A percentile compares a stretch with the other conserved stretches of the same genome.
Conservation (phyloP, 768 basidiomycete species). For the Neoboletus brunneissimus region DNA sequence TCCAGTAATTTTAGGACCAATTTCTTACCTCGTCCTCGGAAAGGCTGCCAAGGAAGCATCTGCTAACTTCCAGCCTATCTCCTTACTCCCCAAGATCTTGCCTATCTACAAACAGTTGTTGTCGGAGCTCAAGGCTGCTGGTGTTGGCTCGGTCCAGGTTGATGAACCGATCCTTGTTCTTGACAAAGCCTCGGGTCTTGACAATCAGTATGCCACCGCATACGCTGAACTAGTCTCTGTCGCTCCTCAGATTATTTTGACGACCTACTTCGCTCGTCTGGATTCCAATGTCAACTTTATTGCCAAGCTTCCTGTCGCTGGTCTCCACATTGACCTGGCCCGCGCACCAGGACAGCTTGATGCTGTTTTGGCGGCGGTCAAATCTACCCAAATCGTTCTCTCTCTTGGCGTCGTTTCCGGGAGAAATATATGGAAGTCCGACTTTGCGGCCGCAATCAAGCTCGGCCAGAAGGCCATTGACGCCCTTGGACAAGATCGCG, state of each 20-base stretch:
- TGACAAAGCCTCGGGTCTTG: constrained; percentile 73
- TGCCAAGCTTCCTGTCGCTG: constrained; percentile 88
- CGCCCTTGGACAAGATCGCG: constrained; percentile 79
- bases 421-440: constrained; percentile 99
- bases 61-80: constrained; percentile 85
- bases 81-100: constrained; percentile 83
- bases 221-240: constrained; percentile 80
- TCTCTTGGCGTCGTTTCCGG: constrained; percentile 97
- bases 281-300: constrained; percentile 87
- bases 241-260: constrained; percentile 88
- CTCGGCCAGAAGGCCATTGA: constrained; percentile 81
- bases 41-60: constrained; percentile 86
- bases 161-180: constrained; percentile 97
- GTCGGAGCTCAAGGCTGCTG: constrained; percentile 85
- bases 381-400: constrained; percentile 73
- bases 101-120: constrained; percentile 91
- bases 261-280: constrained; percentile 97
- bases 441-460: constrained; percentile 80
- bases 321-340: constrained; percentile 95
- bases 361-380: constrained; percentile 75
- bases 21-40: constrained; percentile 92
- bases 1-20: constrained; percentile 92
- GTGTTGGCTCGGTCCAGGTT: constrained; percentile 92
- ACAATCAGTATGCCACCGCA: constrained; percentile 74
- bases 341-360: constrained; percentile 91